These are phyloP conservation scores for Quercus tomentella DNA, from an alignment of 331 rosid genomes.

Conservation along the genomic window DNA sequence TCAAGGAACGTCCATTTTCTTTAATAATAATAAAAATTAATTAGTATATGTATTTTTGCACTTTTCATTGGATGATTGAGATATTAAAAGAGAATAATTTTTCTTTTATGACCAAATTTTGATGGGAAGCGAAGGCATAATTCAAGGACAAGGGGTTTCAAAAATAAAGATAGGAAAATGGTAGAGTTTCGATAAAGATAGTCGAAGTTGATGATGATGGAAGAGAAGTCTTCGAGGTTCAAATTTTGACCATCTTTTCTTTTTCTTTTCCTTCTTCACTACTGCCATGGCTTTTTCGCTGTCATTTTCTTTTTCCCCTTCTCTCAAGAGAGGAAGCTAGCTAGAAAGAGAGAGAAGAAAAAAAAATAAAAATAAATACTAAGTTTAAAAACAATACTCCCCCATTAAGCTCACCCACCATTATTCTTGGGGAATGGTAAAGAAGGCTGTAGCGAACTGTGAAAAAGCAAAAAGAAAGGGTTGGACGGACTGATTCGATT, in stretches of 20 bases:
- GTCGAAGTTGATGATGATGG: slow-evolving; percentile 87
- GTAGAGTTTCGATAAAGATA: slow-evolving; percentile 96
- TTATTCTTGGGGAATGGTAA: slow-evolving; percentile 89
- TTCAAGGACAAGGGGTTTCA: slow-evolving; percentile 43
- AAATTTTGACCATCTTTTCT: slow-evolving; percentile 92
- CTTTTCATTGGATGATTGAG: no score
- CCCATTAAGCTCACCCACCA: slow-evolving; percentile 40
- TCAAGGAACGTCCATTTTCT: slow-evolving; percentile 34
- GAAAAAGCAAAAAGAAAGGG: slow-evolving; percentile 80
- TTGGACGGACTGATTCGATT: slow-evolving; percentile 76
- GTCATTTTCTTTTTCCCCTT: slow-evolving; percentile 53
- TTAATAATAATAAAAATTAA: background rate
- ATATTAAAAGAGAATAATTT: slow-evolving; percentile 1
- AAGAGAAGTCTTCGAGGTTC: slow-evolving; percentile 85
- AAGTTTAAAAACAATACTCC: slow-evolving; percentile 2
- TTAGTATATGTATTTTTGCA: background rate
- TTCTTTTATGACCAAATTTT: slow-evolving; percentile 32
- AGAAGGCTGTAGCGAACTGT: slow-evolving; percentile 95
- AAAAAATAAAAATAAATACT: background rate
- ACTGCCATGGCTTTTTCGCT: slow-evolving; percentile 65
- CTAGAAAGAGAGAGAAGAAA: background rate
- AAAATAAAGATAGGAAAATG: slow-evolving; percentile 47
- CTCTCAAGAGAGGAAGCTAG: background rate
- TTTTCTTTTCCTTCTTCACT: slow-evolving; percentile 34
- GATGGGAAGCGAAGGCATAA: slow-evolving; percentile 39